phyloP scores from a whole-genome alignment of 257 asterid species.

The Plantago elongata region DNA sequence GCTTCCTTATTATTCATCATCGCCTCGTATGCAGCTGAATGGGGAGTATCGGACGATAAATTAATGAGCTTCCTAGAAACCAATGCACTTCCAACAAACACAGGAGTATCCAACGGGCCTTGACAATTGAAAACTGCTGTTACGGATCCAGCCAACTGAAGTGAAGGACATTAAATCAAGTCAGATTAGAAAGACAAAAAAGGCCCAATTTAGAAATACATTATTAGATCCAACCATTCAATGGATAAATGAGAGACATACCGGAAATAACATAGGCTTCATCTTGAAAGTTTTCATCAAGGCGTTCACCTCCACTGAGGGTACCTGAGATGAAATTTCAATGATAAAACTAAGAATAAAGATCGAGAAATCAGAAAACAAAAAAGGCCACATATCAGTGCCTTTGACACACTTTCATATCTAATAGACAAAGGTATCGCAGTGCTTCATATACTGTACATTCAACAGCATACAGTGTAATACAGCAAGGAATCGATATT shows the following conservation, averaged over 20 bases:
- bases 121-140: conserved; percentile 97
- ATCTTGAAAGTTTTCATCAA: conserved; percentile 95
- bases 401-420: conserved; percentile 1
- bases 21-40: conserved; percentile 83
- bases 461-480: background rate
- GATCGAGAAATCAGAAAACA: background rate
- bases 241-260: conserved; percentile 33
- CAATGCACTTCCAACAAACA: conserved; percentile 92
- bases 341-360: conserved; percentile 5
- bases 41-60: conserved; percentile 57
- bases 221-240: conserved; percentile 17
- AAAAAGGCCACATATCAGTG: background rate
- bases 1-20: conserved; percentile 83
- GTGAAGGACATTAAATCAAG: conserved; percentile 21
- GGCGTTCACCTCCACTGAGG: conserved; percentile 95
- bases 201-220: conserved; percentile 11
- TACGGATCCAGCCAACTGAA: conserved; percentile 95
- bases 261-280: conserved; percentile 94
- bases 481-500: background rate
- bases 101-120: conserved; percentile 98
- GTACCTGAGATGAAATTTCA: conserved; percentile 61
- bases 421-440: background rate
- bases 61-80: conserved; percentile 83
- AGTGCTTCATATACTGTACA: too few species aligned
- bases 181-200: conserved; percentile 6